Conservation (phyloP, 805 yeast genomes). For the Kazachstania taianensis region DNA sequence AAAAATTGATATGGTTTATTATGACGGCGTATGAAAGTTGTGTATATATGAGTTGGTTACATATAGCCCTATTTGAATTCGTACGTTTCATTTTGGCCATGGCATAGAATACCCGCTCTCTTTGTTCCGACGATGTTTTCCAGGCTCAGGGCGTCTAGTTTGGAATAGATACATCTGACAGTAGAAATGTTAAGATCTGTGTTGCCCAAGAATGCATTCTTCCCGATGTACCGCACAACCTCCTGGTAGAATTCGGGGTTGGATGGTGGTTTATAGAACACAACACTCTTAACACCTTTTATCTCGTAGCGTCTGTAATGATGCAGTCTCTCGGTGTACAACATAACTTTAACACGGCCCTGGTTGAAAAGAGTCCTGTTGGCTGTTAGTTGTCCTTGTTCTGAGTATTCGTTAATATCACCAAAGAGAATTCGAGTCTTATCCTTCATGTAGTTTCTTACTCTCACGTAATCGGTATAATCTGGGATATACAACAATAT, state of each 20-base stretch:
- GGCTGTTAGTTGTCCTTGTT: slow-evolving; percentile 58
- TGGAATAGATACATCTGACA: slow-evolving; percentile 56
- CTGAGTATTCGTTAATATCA: slow-evolving; percentile 74
- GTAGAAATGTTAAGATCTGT: slow-evolving; percentile 48
- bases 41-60: no score
- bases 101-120: slow-evolving; percentile 57
- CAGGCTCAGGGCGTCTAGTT: slow-evolving; percentile 67
- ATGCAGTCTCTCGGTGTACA: slow-evolving; percentile 93
- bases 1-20: no score
- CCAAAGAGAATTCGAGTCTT: slow-evolving; percentile 58
- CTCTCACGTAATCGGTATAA: slow-evolving; percentile 74
- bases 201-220: slow-evolving; percentile 39
- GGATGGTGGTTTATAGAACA: slow-evolving; percentile 76
- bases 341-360: slow-evolving; percentile 52
- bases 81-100: slow-evolving; percentile 61
- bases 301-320: slow-evolving; percentile 81
- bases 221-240: slow-evolving; percentile 57
- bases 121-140: slow-evolving; percentile 79
- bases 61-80: slow-evolving; percentile 59
- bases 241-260: slow-evolving; percentile 81
- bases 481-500: slow-evolving; percentile 73
- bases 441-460: slow-evolving; percentile 50
- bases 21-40: no score
- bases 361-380: slow-evolving; percentile 60
- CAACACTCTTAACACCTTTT: slow-evolving; percentile 70